Base-by-base conservation (phyloP, 2,329 filamentous ascomycete genomes). In the Verticillium nonalfalfae region DNA sequence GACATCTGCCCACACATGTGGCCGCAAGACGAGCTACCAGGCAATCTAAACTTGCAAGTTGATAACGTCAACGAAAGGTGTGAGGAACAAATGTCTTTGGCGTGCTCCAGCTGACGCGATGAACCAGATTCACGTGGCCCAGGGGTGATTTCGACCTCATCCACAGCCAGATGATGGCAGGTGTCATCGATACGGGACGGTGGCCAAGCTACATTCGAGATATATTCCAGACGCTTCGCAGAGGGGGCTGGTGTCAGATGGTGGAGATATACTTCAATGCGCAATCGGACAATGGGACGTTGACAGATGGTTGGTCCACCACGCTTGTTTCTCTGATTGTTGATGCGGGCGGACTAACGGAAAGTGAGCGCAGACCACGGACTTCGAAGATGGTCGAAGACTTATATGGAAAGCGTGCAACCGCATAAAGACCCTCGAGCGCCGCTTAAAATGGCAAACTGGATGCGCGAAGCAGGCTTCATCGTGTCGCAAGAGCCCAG, bases 191-290 rank as follows among this genome's bases (percentile, higher is more conserved):
- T 69, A 77, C 80, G 61, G 77, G 81, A 64, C 83, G 91, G 72
- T 97, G 93, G 93, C 75, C 78, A 60, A 81, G 81, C 36, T 97
- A 96, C 73, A 74, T 96, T 65, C 79, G 81, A 67, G 93, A 97
- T 67, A 90, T 96, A 63, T 84, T 85, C 66, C 81, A 85, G 26
- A 82, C 92, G 10, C 77, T 93, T 64, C 88, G 85, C 58, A 88
- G 87, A 6, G 89, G 88, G 2, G 93, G 93, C 1, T 97, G 92
- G 91, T 83, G 90, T 62, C 92, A 97, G 70, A 88, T 96, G 82
- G 85, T 91, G n/a, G 93, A 97, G 71, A 84, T 93, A 68, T 92
- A 96, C 70, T 89, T 88, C 73, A 91, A 92, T 66, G 87, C 91
- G 33, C 93, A 96, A 72, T 96, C 91, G 0, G 87, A 94, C 67